Percentiles rank a stretch among this genome's conserved stretches.
phyloP scores from a whole-genome alignment of 2,329 filamentous ascomycete species.

The Fusarium continuum region DNA sequence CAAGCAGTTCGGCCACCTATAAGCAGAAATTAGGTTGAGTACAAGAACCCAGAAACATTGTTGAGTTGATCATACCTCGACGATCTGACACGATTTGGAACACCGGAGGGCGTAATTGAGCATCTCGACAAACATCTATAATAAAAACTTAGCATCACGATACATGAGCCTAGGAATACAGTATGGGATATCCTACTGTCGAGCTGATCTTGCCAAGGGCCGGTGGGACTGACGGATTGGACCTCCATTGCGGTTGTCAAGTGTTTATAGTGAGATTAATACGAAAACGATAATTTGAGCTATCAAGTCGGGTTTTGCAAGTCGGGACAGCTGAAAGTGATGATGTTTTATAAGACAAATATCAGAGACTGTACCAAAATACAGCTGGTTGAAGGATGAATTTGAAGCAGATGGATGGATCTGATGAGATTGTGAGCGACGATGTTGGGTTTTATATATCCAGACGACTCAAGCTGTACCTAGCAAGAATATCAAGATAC shows the following conservation, averaged over 20 bases:
- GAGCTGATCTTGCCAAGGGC: constrained; percentile 65
- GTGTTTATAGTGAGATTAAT: not conserved
- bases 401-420: constrained; percentile 9
- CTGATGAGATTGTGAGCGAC: constrained; percentile 7
- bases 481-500: constrained; percentile 21
- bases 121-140: constrained; percentile 66
- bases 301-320: not conserved
- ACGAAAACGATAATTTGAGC: not conserved
- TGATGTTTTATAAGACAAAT: not conserved
- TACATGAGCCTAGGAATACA: not conserved
- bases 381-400: not conserved
- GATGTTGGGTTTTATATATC: constrained; percentile 36
- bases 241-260: constrained; percentile 33
- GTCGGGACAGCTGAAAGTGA: not conserved
- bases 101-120: constrained; percentile 62
- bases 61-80: constrained; percentile 64
- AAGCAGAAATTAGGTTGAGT: not conserved
- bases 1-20: constrained; percentile 89
- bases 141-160: constrained; percentile 12
- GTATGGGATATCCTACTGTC: constrained; percentile 56
- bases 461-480: constrained; percentile 10
- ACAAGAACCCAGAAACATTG: not conserved
- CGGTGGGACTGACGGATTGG: constrained; percentile 35
- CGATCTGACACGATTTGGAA: constrained; percentile 80
- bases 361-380: not conserved